Evolutionary conservation across 2,329 filamentous ascomycete genomes (phyloP), one percentile per base, ranked within the genome.

Genomic region (Diaporthe aspalathi): DNA sequence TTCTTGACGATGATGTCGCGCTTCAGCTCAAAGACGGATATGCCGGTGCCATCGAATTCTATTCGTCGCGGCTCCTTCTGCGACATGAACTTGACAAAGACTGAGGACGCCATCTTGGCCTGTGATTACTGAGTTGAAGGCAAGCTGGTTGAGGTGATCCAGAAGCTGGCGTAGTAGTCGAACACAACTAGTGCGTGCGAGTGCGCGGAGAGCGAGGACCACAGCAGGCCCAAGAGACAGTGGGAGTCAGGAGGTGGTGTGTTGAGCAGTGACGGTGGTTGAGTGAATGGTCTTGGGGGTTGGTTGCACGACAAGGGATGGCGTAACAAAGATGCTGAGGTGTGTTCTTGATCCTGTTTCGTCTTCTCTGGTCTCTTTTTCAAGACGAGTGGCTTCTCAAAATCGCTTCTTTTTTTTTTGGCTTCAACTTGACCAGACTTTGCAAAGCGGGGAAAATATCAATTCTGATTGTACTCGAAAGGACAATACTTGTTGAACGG

Each of bases 81-180:
- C 77, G 95, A 98, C 85, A 98, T 98, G 91, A 99, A 99, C 85
- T 97, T 97, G 93, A 98, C 99, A 85, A 98, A 98, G 80, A 99
- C 96, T 76, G 95, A 98, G 70, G 96, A 97, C 81, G 94, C 90
- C 95, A 98, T 98, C 79, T 79, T 90, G 85, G 80, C 73, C 66
- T 67, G 66, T 69, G 32, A 50, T 73, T 69, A 73, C 65, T 70
- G 38, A 24, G 53, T 62, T 65, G 60, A 27, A 65, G 22, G 63
- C 38, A 7, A 17, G 60, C 53, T 27, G 49, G 27, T 45, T 50
- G 54, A 63, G 32, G 38, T 40, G 40, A 40, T 43, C 45, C 50
- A 27, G 27, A 56, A 38, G 38, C 45, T 47, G 60, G 40, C 57
- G 52, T n/a, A 71, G 63, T 45, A 68, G 67, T 67, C 70, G 67